Base-by-base conservation (phyloP, 1,284 basidiomycete species). In the Fomitopsis pinicola region DNA sequence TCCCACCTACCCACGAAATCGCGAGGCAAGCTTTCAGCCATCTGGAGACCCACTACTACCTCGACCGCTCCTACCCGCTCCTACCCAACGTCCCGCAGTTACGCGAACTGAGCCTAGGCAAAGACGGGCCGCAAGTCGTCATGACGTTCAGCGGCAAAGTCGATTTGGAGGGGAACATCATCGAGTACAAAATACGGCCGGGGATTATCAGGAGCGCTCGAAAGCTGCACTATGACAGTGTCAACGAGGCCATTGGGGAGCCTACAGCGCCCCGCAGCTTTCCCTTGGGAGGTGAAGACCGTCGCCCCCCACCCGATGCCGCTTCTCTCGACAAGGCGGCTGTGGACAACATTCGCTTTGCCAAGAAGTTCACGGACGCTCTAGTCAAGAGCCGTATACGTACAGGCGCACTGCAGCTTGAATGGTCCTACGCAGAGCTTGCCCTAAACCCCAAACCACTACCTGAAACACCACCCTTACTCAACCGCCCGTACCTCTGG, bases 121-220 rank as follows among this genome's bases (percentile, higher is more conserved):
- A 77, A 77, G 59, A 64, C 15, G 68, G 63, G 48, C 80, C 80
- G 0, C 75, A 84, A 61, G 81, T 80, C 7, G 88, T 88, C 1
- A 70, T 99, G 67, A 90, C 93, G 0, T 95, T 98, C 76, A 96
- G 94, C 64, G 82, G 85, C 52, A 88, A 89, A 64, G 66, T 98
- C 19, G 82, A 89, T 64, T 65, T 72, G 0, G 64, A 72, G 0
- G 96, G 94, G 0, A 78, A 87, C 8, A 82, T 97, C 42, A 66
- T 84, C 15, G 93, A 97, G 57, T 82, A 84, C 66, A 80, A 82
- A 61, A 83, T 98, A 26, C 80, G 85, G 6, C 82, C 92, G 1
- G 91, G 89, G 0, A 68, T 91, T 54, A 78, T 98, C 54, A 82
- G 85, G 57, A 92, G 94, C 60, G 77, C 95, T 40, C 73, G 83